phyloP scores from a whole-genome alignment of 352 stramenopile species.

The Blastocystis sp. region DNA sequence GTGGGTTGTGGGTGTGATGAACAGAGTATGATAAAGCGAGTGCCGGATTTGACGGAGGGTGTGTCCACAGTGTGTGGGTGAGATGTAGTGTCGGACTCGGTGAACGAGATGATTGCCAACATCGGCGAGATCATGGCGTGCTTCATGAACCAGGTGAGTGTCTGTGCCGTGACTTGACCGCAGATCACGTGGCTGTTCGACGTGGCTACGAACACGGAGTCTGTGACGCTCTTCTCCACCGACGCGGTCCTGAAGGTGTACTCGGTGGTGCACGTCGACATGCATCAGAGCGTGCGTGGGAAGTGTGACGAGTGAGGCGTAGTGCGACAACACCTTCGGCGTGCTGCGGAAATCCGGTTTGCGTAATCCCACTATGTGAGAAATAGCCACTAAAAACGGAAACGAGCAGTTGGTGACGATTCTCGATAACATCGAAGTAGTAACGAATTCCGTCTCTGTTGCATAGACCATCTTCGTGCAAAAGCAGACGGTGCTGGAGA shows the following conservation, averaged over 20 bases:
- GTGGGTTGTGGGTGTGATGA: neutral
- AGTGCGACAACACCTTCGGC: conserved; percentile 28
- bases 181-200: conserved; percentile 38
- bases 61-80: neutral
- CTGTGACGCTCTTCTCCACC: neutral
- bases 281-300: neutral
- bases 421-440: conserved; percentile 24
- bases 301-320: neutral
- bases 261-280: conserved; percentile 7
- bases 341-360: neutral
- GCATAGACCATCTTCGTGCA: neutral
- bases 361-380: neutral
- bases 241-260: conserved; percentile 1
- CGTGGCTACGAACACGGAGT: conserved; percentile 2
- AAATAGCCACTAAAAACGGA: neutral
- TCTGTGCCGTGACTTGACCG: neutral
- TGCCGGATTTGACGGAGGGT: conserved; percentile 2
- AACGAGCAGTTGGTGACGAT: neutral
- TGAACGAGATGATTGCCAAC: conserved; percentile 27
- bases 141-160: neutral
- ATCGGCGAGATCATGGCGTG: neutral
- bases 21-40: conserved; percentile 39
- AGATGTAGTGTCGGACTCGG: conserved; percentile 2
- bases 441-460: neutral
- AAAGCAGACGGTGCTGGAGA: neutral